phyloP scores from a whole-genome alignment of 116 monocot genomes.

The Posidonia oceanica region DNA sequence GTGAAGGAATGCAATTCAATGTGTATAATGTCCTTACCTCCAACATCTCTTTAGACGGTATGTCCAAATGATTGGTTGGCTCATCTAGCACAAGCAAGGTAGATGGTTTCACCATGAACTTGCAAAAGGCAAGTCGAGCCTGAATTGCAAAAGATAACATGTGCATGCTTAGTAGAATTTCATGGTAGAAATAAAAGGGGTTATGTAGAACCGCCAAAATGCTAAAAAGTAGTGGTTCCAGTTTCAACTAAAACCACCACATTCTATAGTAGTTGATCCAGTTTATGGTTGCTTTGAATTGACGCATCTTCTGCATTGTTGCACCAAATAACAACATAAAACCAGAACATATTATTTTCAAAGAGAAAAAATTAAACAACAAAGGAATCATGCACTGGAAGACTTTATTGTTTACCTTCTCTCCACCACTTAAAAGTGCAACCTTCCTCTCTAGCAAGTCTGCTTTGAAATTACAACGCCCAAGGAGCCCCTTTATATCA shows the following conservation, averaged over 20 bases:
- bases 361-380: background rate
- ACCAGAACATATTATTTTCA: background rate
- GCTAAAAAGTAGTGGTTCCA: no score
- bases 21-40: conserved; percentile 40
- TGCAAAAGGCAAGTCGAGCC: conserved; percentile 98
- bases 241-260: no score
- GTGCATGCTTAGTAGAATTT: no score
- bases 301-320: no score
- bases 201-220: no score
- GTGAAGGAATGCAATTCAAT: no score
- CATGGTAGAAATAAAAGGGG: no score
- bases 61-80: conserved; percentile 98
- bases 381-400: background rate
- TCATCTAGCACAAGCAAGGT: conserved; percentile 96
- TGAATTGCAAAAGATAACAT: conserved; percentile 2
- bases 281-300: no score
- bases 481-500: conserved; percentile 97
- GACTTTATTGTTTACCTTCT: conserved; percentile 45
- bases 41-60: conserved; percentile 98
- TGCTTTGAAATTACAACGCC: conserved; percentile 88
- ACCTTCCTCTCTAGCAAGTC: conserved; percentile 97
- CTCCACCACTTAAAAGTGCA: conserved; percentile 82
- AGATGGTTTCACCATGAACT: conserved; percentile 98
- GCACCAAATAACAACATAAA: no score
- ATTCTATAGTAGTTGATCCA: no score